phyloP scores from a whole-genome alignment of 148 eudicot species.

The Pharnaceum exiguum region DNA sequence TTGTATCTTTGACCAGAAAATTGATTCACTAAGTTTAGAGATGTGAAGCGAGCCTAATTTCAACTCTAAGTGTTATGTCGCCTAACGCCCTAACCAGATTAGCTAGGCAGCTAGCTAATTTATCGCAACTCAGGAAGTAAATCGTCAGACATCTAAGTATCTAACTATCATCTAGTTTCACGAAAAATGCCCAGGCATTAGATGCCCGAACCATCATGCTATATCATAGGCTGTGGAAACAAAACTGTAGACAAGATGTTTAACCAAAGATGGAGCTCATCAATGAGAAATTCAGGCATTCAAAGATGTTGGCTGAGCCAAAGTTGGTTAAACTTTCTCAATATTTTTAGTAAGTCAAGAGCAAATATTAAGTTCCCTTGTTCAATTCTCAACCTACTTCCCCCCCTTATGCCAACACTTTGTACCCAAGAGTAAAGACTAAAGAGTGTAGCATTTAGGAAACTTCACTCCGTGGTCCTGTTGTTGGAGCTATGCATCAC shows the following conservation, averaged over 20 bases:
- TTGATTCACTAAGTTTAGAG: neutral
- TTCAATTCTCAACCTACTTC: constrained; percentile 12
- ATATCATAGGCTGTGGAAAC: neutral
- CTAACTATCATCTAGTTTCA: neutral
- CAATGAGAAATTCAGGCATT: neutral
- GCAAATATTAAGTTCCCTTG: constrained; percentile 7
- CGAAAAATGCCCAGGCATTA: constrained; percentile 4
- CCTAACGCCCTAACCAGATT: constrained; percentile 7
- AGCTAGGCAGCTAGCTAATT: no score
- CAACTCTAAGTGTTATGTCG: constrained; percentile 4
- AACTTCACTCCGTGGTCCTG: constrained; percentile 19
- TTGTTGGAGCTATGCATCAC: neutral
- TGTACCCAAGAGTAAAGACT: constrained; percentile 1
- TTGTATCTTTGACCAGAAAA: neutral
- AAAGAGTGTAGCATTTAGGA: neutral
- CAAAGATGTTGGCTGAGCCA: constrained; percentile 4
- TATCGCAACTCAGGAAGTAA: neutral
- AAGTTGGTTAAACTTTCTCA: constrained; percentile 1
- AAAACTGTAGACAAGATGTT: constrained; percentile 4
- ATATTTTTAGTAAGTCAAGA: neutral
- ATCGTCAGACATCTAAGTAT: constrained; percentile 1
- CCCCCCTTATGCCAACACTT: constrained; percentile 4
- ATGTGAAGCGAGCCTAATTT: constrained; percentile 2
- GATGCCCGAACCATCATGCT: constrained; percentile 8
- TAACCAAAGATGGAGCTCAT: constrained; percentile 12